Evolutionary conservation across 495 filamentous ascomycete genomes (phyloP), one percentile per base, ranked within the genome.

Genomic region (Xanthoparmelia taractica): DNA sequence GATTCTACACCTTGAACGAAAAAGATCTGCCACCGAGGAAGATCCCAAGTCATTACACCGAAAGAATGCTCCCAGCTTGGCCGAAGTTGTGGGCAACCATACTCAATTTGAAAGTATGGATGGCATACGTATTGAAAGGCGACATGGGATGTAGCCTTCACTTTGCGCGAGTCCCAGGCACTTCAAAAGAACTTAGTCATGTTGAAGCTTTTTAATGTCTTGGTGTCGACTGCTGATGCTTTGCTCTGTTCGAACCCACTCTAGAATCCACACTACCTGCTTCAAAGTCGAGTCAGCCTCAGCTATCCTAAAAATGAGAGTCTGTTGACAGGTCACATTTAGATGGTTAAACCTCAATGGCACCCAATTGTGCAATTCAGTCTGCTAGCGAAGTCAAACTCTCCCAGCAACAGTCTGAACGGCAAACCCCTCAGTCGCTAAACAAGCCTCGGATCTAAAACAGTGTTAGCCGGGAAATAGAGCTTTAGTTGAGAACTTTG

Each of bases 381-480:
- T 54, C 50, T 10, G 27, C 18, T 23, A 29, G n/a, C 48, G 3
- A 41, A 43, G 38, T 29, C 11, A 4, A 5, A 63, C 1, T 50
- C n/a, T 58, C 12, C 4, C 34, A 58, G 56, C 34, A 27, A 15
- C 23, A 58, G 36, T 58, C 25, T 20, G 8, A 58, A 3, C 5
- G 27, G 23, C 18, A 58, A 17, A 20, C 2, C 33, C 20, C 17
- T 50, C n/a, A 63, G 61, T 63, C 59, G 17, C n/a, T 40, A 58
- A 66, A 66, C 6, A 66, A 23, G 25, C 48, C 54, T 31, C 33
- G 31, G 55, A 66, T 59, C 64, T 66, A n/a, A 13, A 20, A 17
- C 8, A 18, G 23, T 15, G 41, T 66, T 50, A 66, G 64, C 55
- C 45, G n/a, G 38, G 23, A 18, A 25, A 25, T 0, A 31, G 23